These are phyloP conservation scores for Luzula sylvatica DNA, from an alignment of 176 grass and related monocot genomes.

Conservation along the genomic window DNA sequence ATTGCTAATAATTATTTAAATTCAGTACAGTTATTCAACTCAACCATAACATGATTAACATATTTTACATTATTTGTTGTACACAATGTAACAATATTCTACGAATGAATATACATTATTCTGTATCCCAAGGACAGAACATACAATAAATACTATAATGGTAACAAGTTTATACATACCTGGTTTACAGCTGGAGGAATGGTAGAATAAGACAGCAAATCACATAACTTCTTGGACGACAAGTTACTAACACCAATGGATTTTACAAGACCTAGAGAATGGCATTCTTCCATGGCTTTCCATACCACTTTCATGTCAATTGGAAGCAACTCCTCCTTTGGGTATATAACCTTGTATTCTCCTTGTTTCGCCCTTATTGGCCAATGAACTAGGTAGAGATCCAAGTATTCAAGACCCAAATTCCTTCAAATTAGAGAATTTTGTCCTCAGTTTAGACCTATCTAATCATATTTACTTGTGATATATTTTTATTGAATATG, in stretches of 20 bases:
- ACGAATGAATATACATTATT: too few relatives aligned
- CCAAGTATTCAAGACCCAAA: constrained; percentile 47
- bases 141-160: not conserved
- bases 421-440: not conserved
- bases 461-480: too few relatives aligned
- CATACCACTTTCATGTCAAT: constrained; percentile 72
- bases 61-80: too few relatives aligned
- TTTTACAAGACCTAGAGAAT: constrained; percentile 42
- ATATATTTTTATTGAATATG: too few relatives aligned
- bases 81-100: too few relatives aligned
- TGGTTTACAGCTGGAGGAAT: constrained; percentile 73
- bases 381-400: constrained; percentile 80
- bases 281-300: constrained; percentile 79
- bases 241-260: constrained; percentile 85
- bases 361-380: constrained; percentile 26
- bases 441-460: not conserved
- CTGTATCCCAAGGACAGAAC: too few relatives aligned
- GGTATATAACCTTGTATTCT: not conserved
- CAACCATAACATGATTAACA: too few relatives aligned
- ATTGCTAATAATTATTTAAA: too few relatives aligned
- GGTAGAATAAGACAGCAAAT: constrained; percentile 29
- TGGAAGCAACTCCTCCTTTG: constrained; percentile 13
- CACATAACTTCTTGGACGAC: constrained; percentile 33
- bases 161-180: constrained; percentile 19
- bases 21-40: too few relatives aligned